These are phyloP conservation scores for Pseudogymnoascus verrucosus DNA, from an alignment of 2,329 filamentous ascomycete genomes.

Conservation along the genomic window DNA sequence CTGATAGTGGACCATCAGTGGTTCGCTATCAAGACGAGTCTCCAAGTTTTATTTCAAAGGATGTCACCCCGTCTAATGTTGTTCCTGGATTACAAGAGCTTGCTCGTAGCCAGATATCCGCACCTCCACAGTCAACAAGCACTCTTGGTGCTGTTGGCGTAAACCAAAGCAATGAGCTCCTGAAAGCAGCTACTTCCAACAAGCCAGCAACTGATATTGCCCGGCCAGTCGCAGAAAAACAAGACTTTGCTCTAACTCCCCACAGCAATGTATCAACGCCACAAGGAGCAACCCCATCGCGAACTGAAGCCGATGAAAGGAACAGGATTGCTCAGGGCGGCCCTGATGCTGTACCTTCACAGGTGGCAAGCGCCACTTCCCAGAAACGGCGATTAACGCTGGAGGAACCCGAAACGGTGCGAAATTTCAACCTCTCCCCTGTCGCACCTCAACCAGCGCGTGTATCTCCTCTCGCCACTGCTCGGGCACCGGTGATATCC, in stretches of 20 bases:
- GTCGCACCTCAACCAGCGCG: constrained; percentile 69
- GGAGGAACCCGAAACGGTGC: constrained; percentile 33
- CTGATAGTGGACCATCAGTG: neutral
- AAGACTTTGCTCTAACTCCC: neutral
- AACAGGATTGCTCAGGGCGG: neutral
- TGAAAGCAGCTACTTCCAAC: neutral
- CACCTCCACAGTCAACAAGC: neutral
- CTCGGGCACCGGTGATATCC: constrained; percentile 28
- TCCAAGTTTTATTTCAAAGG: constrained; percentile 21
- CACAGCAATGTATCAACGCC: constrained; percentile 4
- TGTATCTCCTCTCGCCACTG: constrained; percentile 49
- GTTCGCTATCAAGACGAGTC: constrained; percentile 17
- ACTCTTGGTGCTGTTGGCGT: neutral
- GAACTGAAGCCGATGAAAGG: neutral
- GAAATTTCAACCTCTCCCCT: constrained; percentile 58
- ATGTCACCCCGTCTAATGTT: constrained; percentile 22
- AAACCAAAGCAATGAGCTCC: constrained; percentile 1
- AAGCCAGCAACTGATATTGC: neutral
- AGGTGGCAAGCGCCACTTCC: neutral
- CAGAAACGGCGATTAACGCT: neutral
- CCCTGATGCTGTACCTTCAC: neutral
- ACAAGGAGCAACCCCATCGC: neutral
- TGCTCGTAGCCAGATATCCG: neutral
- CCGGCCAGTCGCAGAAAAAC: neutral
- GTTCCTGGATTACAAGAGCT: constrained; percentile 5